Conservation (phyloP, 225 moss, liverwort and hornwort genomes). For the Thuidium tamariscinum region DNA sequence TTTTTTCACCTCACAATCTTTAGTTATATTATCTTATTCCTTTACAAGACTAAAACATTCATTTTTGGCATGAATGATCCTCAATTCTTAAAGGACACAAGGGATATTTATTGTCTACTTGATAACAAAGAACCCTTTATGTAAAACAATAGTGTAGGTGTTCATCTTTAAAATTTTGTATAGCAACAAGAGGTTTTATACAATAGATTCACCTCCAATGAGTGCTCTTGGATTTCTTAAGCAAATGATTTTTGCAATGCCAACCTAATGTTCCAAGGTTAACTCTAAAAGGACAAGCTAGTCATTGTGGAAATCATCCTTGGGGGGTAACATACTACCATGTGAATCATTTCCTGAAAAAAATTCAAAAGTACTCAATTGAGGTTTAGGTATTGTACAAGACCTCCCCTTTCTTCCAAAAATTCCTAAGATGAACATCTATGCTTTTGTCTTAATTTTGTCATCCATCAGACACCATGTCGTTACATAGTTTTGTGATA, state of each 20-base stretch:
- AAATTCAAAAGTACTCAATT: not conserved
- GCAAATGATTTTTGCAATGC: too few species aligned
- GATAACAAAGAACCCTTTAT: too few species aligned
- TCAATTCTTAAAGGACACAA: not conserved
- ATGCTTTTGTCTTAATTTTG: not conserved
- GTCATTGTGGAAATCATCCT: rapidly evolving
- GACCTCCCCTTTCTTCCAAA: rapidly evolving
- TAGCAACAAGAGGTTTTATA: too few species aligned
- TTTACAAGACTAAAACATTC: not conserved
- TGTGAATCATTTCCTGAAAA: not conserved
- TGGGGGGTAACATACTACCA: rapidly evolving
- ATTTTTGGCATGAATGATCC: not conserved
- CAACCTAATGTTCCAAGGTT: too few species aligned
- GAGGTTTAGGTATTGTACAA: not conserved
- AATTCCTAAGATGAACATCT: not conserved
- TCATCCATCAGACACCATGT: rapidly evolving
- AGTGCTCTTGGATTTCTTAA: too few species aligned
- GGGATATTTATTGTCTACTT: rapidly evolving
- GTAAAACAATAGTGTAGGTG: too few species aligned
- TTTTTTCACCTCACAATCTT: not conserved
- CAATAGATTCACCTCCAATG: too few species aligned
- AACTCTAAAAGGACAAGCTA: rapidly evolving
- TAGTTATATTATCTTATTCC: not conserved
- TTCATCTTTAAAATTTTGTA: too few species aligned
- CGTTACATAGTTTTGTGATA: not conserved